phyloP scores from a whole-genome alignment of 805 yeast species.

The Starmera caribaea region DNA sequence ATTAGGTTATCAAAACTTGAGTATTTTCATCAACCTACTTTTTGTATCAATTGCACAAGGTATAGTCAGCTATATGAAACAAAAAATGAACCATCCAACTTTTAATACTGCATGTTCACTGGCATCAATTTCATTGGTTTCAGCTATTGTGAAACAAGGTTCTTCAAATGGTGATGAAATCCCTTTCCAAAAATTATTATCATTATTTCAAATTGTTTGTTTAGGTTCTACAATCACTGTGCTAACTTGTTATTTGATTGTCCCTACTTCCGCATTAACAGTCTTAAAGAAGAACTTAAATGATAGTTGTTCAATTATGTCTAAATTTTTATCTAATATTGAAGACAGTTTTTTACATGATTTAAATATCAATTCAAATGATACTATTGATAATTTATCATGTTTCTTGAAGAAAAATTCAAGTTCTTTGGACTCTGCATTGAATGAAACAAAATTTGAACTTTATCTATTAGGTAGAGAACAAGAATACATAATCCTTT shows the following conservation, averaged over 20 bases:
- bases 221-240: conserved; percentile 54
- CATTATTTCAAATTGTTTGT: conserved; percentile 47
- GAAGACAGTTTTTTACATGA: conserved; percentile 42
- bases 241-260: conserved; percentile 47
- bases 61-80: conserved; percentile 58
- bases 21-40: conserved; percentile 44
- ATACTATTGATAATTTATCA: conserved; percentile 19
- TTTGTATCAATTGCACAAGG: conserved; percentile 52
- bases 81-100: conserved; percentile 52
- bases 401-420: conserved; percentile 32
- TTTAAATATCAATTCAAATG: conserved; percentile 28
- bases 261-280: conserved; percentile 52
- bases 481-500: conserved; percentile 35
- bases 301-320: conserved; percentile 41
- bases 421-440: conserved; percentile 25
- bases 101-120: conserved; percentile 77
- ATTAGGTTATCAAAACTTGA: conserved; percentile 35
- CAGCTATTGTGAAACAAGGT: conserved; percentile 69
- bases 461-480: conserved; percentile 45
- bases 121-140: conserved; percentile 61
- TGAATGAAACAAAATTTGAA: conserved; percentile 59
- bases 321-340: conserved; percentile 35
- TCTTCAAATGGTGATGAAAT: conserved; percentile 47
- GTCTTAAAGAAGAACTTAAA: conserved; percentile 37
- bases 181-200: conserved; percentile 42